Base-by-base conservation (phyloP, 345 rosid species). In the Capsella bursapastoris region DNA sequence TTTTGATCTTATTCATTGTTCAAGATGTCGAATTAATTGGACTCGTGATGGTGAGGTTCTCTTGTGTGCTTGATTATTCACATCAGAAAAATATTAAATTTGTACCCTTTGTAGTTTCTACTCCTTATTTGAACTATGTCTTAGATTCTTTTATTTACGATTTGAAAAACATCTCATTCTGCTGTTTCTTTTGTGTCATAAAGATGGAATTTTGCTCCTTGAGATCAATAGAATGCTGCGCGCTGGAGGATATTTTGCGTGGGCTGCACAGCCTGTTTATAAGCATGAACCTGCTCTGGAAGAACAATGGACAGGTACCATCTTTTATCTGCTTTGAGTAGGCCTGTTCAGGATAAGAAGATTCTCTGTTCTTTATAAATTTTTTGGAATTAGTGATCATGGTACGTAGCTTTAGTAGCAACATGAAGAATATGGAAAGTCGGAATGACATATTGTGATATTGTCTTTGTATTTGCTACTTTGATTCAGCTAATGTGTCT, bases 261-360 rank as follows among this genome's bases (percentile, higher is more conserved):
- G 99, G 99, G 96, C 99, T n/a, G 97, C 98, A 60, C 99, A 90
- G 45, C 99, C 98, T 47, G 98, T 96, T 71, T 96, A 96, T 78
- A 96, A 92, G 82, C 99, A 96, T 31, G 97, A 96, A 73, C 82
- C 80, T 34, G 74, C 80, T 43, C 85, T 92, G 41, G 96, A 90
- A 85, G 91, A 92, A 79, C 99, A 90, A 71, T 96, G 98, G 99
- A 83, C 84, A 87, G 99, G 99, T 96, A 84, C 70, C 35, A 18
- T 67, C n/a, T 3, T 53, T 52, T 41, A 41, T 65, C 72, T 68
- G 40, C 8, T 70, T 71, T 59, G 15, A 34, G 13, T 68, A 10
- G n/a, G 18, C 44, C 6, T 29, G 48, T 45, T 70, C 34, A 13
- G 18, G 57, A 45, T 14, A 32, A 45, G 1, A 47, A 58, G n/a